These are phyloP conservation scores for Botrytis pseudocinerea DNA, from an alignment of 2,329 filamentous ascomycete species.

Conservation along the genomic window DNA sequence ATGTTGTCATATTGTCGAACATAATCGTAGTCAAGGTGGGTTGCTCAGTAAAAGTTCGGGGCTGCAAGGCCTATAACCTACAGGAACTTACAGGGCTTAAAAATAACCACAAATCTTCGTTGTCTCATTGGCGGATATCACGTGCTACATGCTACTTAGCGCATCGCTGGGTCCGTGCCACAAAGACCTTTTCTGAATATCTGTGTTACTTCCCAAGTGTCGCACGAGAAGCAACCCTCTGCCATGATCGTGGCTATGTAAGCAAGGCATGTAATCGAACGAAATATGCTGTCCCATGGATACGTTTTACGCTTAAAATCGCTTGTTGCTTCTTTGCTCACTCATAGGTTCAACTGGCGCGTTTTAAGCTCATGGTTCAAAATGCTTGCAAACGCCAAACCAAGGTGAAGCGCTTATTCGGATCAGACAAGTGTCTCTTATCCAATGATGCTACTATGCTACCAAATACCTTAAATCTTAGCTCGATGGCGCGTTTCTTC, in stretches of 20 bases:
- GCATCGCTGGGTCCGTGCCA: background rate
- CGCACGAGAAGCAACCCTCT: background rate
- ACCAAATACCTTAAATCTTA: background rate
- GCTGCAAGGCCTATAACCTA: background rate
- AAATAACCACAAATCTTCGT: background rate
- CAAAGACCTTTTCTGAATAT: background rate
- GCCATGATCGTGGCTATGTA: constrained; percentile 10
- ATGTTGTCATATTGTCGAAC: background rate
- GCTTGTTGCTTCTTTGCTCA: background rate
- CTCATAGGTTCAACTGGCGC: constrained; percentile 14
- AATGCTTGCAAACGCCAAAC: background rate
- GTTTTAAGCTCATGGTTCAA: background rate
- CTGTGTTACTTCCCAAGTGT: background rate
- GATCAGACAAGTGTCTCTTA: background rate
- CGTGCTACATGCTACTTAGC: background rate
- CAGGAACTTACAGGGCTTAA: too few species aligned
- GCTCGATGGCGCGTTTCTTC: constrained; percentile 14
- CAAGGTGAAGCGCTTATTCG: constrained; percentile 18
- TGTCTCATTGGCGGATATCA: background rate
- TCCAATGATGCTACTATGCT: constrained; percentile 12
- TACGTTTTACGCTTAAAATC: background rate
- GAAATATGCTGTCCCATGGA: background rate
- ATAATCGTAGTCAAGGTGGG: background rate
- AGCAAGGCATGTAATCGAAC: background rate
- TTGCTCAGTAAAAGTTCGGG: background rate